Conservation (phyloP, 495 filamentous ascomycete genomes). For the Talaromyces wortmannii region DNA sequence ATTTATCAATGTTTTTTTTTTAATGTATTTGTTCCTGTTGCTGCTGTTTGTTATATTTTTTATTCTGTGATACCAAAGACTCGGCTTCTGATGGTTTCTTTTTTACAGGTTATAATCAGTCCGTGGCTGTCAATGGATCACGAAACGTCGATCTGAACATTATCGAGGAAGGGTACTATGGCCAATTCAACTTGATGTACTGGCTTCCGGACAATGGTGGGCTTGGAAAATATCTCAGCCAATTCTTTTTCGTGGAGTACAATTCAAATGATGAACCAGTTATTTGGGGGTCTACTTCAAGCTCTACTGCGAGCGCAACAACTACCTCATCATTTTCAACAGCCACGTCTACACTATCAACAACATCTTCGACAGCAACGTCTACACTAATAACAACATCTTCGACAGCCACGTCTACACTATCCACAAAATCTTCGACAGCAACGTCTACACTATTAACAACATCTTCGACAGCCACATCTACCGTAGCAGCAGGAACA, state of each 20-base stretch:
- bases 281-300: background rate
- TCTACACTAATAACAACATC: background rate
- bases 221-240: slow-evolving; percentile 1
- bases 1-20: background rate
- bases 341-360: background rate
- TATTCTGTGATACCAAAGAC: background rate
- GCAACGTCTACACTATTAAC: background rate
- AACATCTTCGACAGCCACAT: background rate
- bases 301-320: background rate
- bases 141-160: background rate
- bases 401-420: background rate
- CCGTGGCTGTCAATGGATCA: slow-evolving; percentile 1
- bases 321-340: background rate
- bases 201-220: background rate
- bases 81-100: background rate
- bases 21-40: background rate
- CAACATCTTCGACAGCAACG: background rate
- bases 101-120: background rate
- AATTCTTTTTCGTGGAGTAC: background rate
- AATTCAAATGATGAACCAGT: background rate
- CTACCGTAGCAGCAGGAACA: background rate
- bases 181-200: slow-evolving; percentile 1
- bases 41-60: background rate
- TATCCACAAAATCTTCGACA: background rate
- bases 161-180: background rate